Conservation (phyloP, 148 eudicot species). For the Vaccinium darrowii region DNA sequence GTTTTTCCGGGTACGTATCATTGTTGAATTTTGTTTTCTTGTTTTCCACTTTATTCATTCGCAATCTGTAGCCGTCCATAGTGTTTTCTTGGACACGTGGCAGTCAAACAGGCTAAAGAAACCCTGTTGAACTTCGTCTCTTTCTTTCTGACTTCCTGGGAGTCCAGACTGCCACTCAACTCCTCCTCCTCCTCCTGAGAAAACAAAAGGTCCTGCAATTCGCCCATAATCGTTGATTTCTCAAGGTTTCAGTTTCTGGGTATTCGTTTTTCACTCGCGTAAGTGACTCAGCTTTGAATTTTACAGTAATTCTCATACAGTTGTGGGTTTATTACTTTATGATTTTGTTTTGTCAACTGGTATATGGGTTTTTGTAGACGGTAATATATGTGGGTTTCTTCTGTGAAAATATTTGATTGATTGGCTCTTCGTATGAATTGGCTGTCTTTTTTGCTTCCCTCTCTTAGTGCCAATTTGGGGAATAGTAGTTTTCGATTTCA, state of each 20-base stretch:
- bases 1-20: no score
- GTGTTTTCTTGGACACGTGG: conserved; percentile 20
- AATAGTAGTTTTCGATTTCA: neutral
- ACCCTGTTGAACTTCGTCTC: conserved; percentile 20
- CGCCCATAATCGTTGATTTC: neutral
- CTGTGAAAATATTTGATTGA: neutral
- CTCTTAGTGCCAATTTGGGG: neutral
- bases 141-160: conserved; percentile 26
- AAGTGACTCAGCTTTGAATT: conserved; percentile 2
- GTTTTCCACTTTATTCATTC: neutral
- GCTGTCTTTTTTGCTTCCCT: neutral
- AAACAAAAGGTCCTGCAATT: neutral
- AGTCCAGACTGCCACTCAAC: conserved; percentile 4
- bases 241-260: conserved; percentile 10
- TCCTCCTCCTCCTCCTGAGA: neutral
- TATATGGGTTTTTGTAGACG: neutral
- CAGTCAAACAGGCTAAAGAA: conserved; percentile 3
- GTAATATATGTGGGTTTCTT: neutral
- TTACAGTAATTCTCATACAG: neutral
- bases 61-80: neutral
- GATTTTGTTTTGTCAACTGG: neutral
- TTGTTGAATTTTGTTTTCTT: no score
- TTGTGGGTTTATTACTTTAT: neutral
- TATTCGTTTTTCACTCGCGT: neutral
- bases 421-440: neutral